Conservation (phyloP, 768 basidiomycete genomes). For the Podaxis sp. region DNA sequence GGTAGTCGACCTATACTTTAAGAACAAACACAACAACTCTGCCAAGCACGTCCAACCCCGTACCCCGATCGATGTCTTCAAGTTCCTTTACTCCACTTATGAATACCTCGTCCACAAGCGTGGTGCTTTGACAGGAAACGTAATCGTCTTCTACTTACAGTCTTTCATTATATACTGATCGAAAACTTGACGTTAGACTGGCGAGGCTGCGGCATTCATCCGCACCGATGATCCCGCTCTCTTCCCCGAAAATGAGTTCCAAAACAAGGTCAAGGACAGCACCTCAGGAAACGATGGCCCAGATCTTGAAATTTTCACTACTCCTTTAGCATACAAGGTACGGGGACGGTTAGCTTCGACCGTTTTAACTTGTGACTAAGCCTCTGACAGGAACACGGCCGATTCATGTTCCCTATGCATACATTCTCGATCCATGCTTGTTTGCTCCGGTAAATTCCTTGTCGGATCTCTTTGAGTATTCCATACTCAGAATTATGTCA, state of each 20-base stretch:
- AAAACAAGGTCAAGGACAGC: slow-evolving; percentile 30
- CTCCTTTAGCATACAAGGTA: slow-evolving; percentile 39
- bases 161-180: background rate
- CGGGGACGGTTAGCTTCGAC: background rate
- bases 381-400: slow-evolving; percentile 32
- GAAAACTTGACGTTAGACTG: slow-evolving; percentile 25
- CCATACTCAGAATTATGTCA: slow-evolving; percentile 13
- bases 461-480: background rate
- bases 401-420: slow-evolving; percentile 34
- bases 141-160: slow-evolving; percentile 24
- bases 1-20: slow-evolving; percentile 48
- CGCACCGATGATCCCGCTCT: slow-evolving; percentile 46
- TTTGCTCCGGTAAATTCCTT: slow-evolving; percentile 30
- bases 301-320: slow-evolving; percentile 41
- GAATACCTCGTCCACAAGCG: slow-evolving; percentile 44
- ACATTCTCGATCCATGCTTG: slow-evolving; percentile 36
- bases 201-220: slow-evolving; percentile 53
- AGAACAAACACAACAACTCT: slow-evolving; percentile 46
- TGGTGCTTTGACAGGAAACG: slow-evolving; percentile 56
- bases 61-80: slow-evolving; percentile 24
- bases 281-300: slow-evolving; percentile 39
- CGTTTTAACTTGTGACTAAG: background rate
- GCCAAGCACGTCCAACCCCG: slow-evolving; percentile 36
- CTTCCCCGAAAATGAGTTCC: slow-evolving; percentile 37
- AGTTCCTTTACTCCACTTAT: slow-evolving; percentile 29